Evolutionary conservation across 2,329 filamentous ascomycete genomes (phyloP), one percentile per base, ranked within the genome.

Genomic region (Sarocladium brachiariae): DNA sequence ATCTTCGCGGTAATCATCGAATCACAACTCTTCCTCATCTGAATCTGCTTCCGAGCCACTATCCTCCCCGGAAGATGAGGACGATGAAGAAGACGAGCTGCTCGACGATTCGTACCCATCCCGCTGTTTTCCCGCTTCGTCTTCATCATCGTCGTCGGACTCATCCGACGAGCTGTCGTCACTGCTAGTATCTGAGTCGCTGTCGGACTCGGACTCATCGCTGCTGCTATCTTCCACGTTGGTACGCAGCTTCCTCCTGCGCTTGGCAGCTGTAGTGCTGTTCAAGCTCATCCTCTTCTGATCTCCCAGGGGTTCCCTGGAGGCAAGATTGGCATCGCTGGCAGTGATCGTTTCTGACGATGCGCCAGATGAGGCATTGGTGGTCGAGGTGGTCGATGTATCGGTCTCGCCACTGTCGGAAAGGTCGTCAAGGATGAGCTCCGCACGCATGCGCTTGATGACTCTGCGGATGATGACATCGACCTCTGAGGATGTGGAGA

Each of bases 401-500:
- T 66, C 65, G 43, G 65, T 69, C 50, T 73, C 70, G 19, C 71
- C 74, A 46, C 67, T 69, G 49, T 76, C 74, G 1, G 70, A 73
- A n/a, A 84, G 66, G 58, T 79, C 74, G 27, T 74, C 73, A 30
- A 81, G 57, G 25, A 84, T 71, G 55, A 73, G 70, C 63, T 84
- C 80, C 8, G 80, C 77, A 27, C 81, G 77, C 71, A 83, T 81
- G 50, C 81, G 77, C 70, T 81, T 83, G 41, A 81, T 71, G 49
- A 82, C 70, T 23, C 81, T 74, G 51, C 69, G 68, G 53, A 76
- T 73, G 63, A 84, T 72, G 41, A 72, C 69, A 37, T 69, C 61
- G 49, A 70, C 70, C 51, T 81, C 76, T 10, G 74, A 65, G 13
- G 75, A 69, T 50, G 71, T 70, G 27, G 74, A 63, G 19, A 77